Evolutionary conservation across 2,329 filamentous ascomycete species (phyloP).

Genomic region (Apiospora hydei): DNA sequence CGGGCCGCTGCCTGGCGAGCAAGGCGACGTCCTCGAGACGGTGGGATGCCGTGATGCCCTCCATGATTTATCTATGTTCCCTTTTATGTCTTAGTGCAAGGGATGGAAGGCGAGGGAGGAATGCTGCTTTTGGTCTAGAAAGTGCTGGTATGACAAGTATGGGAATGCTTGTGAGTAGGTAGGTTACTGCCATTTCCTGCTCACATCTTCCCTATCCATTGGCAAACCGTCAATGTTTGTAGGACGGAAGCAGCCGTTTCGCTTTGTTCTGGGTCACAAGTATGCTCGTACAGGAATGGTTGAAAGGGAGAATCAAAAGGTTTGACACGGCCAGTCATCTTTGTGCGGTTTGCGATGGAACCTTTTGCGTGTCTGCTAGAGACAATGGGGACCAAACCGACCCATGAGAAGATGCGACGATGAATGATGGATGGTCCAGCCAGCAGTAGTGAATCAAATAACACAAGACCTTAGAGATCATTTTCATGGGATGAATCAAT

Average conservation of each 20-base stretch:
- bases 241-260: not conserved
- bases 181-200: not conserved
- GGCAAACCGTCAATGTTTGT: not conserved
- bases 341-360: not conserved
- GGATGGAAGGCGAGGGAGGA: not conserved
- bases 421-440: not conserved
- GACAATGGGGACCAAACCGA: not conserved
- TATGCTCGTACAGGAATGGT: too few relatives aligned
- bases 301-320: not conserved
- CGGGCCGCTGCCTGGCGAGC: not conserved
- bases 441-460: not conserved
- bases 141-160: not conserved
- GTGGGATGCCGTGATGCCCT: not conserved
- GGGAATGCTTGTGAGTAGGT: not conserved
- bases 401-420: not conserved
- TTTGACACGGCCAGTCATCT: not conserved
- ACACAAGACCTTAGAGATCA: not conserved
- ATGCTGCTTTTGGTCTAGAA: not conserved
- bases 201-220: not conserved
- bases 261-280: constrained; percentile 1
- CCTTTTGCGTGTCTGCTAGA: not conserved
- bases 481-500: not conserved
- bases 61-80: not conserved
- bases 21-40: not conserved
- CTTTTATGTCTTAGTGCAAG: not conserved